Evolutionary conservation across 495 filamentous ascomycete genomes (phyloP), one percentile per base, ranked within the genome.

Genomic region (Penicillium salamii): DNA sequence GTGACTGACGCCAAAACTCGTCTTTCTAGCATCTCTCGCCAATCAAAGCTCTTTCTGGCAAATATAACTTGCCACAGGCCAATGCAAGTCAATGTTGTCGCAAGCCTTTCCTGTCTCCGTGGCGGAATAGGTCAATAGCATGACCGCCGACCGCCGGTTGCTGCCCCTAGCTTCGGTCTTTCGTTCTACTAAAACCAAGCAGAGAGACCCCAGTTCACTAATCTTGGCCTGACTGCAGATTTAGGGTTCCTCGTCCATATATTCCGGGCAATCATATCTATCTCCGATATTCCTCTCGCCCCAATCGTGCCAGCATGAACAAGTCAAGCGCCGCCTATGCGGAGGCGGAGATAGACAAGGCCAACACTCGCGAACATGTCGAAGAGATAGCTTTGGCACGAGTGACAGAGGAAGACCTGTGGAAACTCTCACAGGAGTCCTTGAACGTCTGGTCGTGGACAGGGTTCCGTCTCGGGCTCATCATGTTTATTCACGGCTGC

Each of bases 401-500:
- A 12, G 42, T 74, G 45, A 72, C 69, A 1, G 71, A 71, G 14
- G 71, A 71, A 12, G 68, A 72, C 29, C 19, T 68, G 9, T 67
- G 62, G 53, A 63, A 57, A 17, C 26, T 68, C 1, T 72, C 63
- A 2, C 23, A 55, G 31, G 66, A 72, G 15, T 59, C 66, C 7
- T 49, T 71, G 9, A 51, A 21, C 4, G 35, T 69, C 19, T 52
- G 53, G 36, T 74, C 70, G 24, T 63, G 56, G 66, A 53, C 67
- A 14, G 64, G 61, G 12, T 43, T 70, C 35, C 65, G 71, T 13
- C 52, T 75, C 6, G 49, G 39, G 23, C 55, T 63, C 17, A 68
- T 72, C 24, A 66, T 74, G 60, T 64, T 73, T 34, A 59, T 74
- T 9, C 63, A 68, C 42, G 67, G 69, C 26, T 74, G 69, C 42